Percentiles rank a stretch among this genome's conserved stretches.
phyloP scores from a whole-genome alignment of 495 filamentous ascomycete genomes.

The Talaromyces thailandensis region DNA sequence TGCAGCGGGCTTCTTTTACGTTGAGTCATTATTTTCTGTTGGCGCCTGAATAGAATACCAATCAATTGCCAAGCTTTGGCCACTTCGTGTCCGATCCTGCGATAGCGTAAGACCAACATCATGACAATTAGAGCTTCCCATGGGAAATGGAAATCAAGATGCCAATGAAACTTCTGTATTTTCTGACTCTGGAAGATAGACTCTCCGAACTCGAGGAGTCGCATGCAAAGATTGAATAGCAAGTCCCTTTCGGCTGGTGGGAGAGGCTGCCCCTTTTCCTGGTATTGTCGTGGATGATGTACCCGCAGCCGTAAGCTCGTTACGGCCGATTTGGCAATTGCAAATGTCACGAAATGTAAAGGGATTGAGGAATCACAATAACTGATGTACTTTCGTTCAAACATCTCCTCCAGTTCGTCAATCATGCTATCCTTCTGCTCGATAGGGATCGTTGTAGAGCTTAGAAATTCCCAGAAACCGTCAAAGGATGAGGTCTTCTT shows the following conservation, averaged over 20 bases:
- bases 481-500: constrained; percentile 14
- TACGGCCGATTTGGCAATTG: constrained; percentile 31
- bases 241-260: constrained; percentile 26
- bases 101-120: constrained; percentile 27
- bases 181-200: constrained; percentile 15
- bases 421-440: constrained; percentile 38
- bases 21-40: constrained; percentile 15
- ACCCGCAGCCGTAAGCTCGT: constrained; percentile 25
- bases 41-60: constrained; percentile 18
- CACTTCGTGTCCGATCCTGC: constrained; percentile 19
- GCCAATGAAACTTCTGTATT: constrained; percentile 24
- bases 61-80: constrained; percentile 24
- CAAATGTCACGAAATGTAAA: constrained; percentile 46
- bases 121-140: constrained; percentile 35
- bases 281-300: constrained; percentile 35
- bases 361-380: constrained; percentile 54
- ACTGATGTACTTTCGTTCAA: constrained; percentile 38
- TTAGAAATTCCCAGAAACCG: constrained; percentile 24
- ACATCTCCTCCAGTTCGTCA: constrained; percentile 21
- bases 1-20: constrained; percentile 20
- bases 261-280: constrained; percentile 16
- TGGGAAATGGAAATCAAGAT: constrained; percentile 29
- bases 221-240: constrained; percentile 28
- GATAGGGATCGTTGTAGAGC: constrained; percentile 24
- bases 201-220: constrained; percentile 26